phyloP scores from a whole-genome alignment of 2,329 filamentous ascomycete genomes.

The Aureobasidium pullulans region DNA sequence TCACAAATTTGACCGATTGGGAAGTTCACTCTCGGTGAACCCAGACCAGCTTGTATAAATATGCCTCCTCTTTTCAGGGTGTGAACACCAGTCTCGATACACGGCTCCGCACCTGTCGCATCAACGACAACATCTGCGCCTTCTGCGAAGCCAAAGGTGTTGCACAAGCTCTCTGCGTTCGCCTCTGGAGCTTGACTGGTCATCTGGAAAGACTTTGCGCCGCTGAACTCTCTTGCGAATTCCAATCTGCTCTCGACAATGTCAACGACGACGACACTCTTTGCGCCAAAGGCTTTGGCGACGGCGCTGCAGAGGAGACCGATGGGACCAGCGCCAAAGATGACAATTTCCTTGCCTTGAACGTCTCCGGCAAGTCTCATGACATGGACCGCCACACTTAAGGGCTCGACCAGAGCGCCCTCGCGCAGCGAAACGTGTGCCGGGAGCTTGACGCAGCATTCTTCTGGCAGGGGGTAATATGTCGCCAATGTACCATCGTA shows the following conservation, averaged over 20 bases:
- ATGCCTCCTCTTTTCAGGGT: slow-evolving; percentile 40
- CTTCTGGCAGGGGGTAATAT: slow-evolving; percentile 41
- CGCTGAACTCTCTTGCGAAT: slow-evolving; percentile 57
- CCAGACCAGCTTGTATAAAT: slow-evolving; percentile 47
- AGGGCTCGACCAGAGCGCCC: slow-evolving; percentile 47
- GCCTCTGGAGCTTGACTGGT: slow-evolving; percentile 33
- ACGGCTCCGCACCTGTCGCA: slow-evolving; percentile 40
- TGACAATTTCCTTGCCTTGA: slow-evolving; percentile 38
- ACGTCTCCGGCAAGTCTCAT: slow-evolving; percentile 34
- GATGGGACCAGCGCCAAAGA: slow-evolving; percentile 51
- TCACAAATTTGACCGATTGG: slow-evolving; percentile 46
- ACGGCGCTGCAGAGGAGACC: slow-evolving; percentile 84
- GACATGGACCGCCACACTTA: slow-evolving; percentile 46
- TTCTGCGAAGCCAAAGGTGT: slow-evolving; percentile 33
- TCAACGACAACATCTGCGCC: slow-evolving; percentile 47
- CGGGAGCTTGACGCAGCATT: slow-evolving; percentile 43
- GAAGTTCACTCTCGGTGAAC: slow-evolving; percentile 42
- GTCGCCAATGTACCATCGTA: slow-evolving; percentile 59
- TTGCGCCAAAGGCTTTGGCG: slow-evolving; percentile 75
- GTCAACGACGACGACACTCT: slow-evolving; percentile 78
- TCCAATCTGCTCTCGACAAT: slow-evolving; percentile 72
- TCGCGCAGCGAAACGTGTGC: slow-evolving; percentile 42
- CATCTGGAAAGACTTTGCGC: slow-evolving; percentile 24
- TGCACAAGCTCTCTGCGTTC: slow-evolving; percentile 34
- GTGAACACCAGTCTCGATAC: slow-evolving; percentile 43